A percentile compares a stretch with the other conserved stretches of the same genome.
Evolutionary conservation across 2,329 filamentous ascomycete species (phyloP).

Genomic region (Gliomastix tumulicola): DNA sequence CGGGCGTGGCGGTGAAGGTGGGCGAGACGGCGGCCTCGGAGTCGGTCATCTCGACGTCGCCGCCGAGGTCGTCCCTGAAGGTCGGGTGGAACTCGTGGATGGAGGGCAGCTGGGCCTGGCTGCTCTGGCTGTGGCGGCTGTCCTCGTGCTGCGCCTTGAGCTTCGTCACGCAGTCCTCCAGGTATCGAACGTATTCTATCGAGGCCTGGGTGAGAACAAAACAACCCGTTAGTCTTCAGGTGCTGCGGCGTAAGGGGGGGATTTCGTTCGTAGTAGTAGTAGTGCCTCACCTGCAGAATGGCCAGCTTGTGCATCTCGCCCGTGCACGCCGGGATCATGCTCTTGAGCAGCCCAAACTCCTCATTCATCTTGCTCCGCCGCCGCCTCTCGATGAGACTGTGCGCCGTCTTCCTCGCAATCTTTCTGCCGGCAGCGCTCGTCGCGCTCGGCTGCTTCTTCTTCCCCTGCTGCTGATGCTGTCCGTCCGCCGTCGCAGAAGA

Average conservation of each 20-base stretch:
- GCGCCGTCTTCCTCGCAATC: constrained; percentile 91
- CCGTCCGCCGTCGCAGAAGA: constrained; percentile 9
- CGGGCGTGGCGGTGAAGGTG: constrained; percentile 25
- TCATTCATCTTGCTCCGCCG: constrained; percentile 97
- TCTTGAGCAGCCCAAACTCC: constrained; percentile 87
- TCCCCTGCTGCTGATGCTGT: constrained; percentile 26
- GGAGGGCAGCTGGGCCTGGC: constrained; percentile 20
- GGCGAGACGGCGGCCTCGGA: constrained; percentile 42
- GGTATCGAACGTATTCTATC: constrained; percentile 92
- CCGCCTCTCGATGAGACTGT: constrained; percentile 87
- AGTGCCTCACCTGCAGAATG: constrained; percentile 80
- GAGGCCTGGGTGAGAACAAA: constrained; percentile 73
- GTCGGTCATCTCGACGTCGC: constrained; percentile 56
- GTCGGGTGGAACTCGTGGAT: constrained; percentile 30
- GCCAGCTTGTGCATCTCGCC: constrained; percentile 98
- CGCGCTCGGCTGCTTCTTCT: constrained; percentile 70
- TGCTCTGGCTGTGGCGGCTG: constrained; percentile 17
- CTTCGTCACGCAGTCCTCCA: constrained; percentile 80
- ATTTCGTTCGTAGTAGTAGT: no score
- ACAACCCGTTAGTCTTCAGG: no score
- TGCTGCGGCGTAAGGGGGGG: no score
- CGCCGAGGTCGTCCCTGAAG: constrained; percentile 23
- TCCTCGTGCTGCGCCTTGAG: constrained; percentile 56
- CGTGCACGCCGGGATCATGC: constrained; percentile 92
- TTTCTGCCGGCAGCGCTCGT: constrained; percentile 86